Evolutionary conservation across 2,329 filamentous ascomycete genomes (phyloP).

Genomic region (Monosporascus sp.): DNA sequence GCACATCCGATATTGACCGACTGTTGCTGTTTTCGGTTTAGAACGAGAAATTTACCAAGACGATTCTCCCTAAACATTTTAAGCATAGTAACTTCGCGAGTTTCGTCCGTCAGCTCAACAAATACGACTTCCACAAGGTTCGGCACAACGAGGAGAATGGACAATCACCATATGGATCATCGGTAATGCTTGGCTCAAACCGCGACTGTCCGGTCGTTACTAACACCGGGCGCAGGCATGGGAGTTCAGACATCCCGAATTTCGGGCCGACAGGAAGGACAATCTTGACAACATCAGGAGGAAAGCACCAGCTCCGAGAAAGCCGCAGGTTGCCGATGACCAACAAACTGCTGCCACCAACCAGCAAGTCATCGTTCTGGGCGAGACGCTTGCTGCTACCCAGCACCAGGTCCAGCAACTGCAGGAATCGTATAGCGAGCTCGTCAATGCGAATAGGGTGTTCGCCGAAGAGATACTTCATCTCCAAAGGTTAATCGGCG

Average conservation of each 20-base stretch:
- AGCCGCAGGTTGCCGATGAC: constrained; percentile 62
- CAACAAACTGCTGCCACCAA: constrained; percentile 65
- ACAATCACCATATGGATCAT: constrained; percentile 73
- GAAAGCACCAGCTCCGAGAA: constrained; percentile 88
- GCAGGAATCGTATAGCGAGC: constrained; percentile 77
- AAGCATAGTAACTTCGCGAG: constrained; percentile 81
- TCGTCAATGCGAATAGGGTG: constrained; percentile 58
- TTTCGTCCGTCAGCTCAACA: constrained; percentile 73
- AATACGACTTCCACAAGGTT: constrained; percentile 84
- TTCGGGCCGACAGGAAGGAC: constrained; percentile 92
- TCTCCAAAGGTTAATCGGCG: constrained; percentile 55
- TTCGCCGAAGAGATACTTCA: constrained; percentile 58
- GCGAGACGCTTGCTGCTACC: constrained; percentile 81
- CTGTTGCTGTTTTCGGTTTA: constrained; percentile 31
- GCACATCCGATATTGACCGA: constrained; percentile 12
- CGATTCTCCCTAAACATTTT: constrained; percentile 77
- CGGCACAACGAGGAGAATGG: constrained; percentile 83
- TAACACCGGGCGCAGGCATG: constrained; percentile 56
- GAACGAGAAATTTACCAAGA: constrained; percentile 90
- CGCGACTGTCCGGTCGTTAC: constrained; percentile 19
- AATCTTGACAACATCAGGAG: constrained; percentile 93
- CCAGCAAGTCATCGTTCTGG: constrained; percentile 85
- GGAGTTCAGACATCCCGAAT: constrained; percentile 98
- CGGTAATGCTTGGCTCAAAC: constrained; percentile 47
- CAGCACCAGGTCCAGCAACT: constrained; percentile 88